phyloP scores from a whole-genome alignment of 305 asterid genomes.

The Salvia sclarea region DNA sequence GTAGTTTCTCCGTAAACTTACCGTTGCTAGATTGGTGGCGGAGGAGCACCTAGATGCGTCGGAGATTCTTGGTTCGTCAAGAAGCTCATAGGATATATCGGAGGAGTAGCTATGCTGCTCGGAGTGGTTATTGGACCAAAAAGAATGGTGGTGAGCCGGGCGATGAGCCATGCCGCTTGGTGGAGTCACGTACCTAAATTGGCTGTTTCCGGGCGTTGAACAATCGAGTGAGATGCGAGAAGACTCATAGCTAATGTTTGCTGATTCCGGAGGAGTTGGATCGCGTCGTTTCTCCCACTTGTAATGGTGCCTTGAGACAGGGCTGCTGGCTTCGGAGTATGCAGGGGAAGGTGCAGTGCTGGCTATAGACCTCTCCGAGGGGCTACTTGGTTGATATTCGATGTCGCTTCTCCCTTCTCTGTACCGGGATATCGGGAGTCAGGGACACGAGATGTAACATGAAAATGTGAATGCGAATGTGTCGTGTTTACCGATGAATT shows the following conservation, averaged over 20 bases:
- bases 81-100: conserved; percentile 34
- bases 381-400: neutral
- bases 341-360: conserved; percentile 33
- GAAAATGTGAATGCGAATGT: neutral
- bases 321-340: conserved; percentile 28
- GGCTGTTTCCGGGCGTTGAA: neutral
- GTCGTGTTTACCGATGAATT: conserved; percentile 28
- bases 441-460: neutral
- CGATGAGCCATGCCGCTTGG: neutral
- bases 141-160: neutral
- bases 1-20: conserved; percentile 31
- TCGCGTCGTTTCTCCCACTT: conserved; percentile 26
- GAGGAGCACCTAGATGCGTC: conserved; percentile 35
- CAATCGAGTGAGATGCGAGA: conserved; percentile 13
- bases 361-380: neutral
- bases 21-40: conserved; percentile 39
- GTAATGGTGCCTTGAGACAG: conserved; percentile 6
- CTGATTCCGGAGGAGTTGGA: conserved; percentile 31
- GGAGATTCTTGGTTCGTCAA: conserved; percentile 30
- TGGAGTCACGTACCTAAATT: neutral
- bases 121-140: conserved; percentile 34
- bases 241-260: conserved; percentile 18
- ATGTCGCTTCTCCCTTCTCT: no score
- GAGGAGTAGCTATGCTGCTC: conserved; percentile 34
- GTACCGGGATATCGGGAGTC: neutral